Percentiles rank a stretch among this genome's conserved stretches.
Conservation (phyloP, 2,329 filamentous ascomycete genomes). For the Ophiostoma sp. region DNA sequence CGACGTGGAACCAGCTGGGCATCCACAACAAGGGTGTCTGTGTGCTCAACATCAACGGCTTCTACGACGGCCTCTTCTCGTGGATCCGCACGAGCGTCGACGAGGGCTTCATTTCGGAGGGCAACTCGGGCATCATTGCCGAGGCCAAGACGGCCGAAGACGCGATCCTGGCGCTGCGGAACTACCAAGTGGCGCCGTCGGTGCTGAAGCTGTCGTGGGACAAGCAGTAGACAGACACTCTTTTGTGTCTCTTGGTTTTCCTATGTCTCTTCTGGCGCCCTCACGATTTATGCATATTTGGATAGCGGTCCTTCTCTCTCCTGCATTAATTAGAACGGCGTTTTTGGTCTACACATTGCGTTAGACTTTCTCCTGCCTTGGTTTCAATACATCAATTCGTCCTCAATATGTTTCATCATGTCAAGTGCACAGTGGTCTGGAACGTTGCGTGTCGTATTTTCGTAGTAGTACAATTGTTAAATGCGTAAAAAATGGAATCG, state of each 20-base stretch:
- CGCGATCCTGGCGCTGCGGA: constrained; percentile 66
- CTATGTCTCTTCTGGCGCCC: background rate
- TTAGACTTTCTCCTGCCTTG: background rate
- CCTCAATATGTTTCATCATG: background rate
- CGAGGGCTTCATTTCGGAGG: constrained; percentile 72
- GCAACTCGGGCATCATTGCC: constrained; percentile 73
- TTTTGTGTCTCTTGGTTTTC: background rate
- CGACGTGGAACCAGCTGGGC: constrained; percentile 94
- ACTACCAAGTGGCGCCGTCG: constrained; percentile 74
- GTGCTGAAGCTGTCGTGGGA: constrained; percentile 83
- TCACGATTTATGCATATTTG: background rate
- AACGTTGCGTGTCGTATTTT: constrained; percentile 7
- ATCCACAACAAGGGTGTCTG: constrained; percentile 82
- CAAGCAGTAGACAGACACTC: constrained; percentile 49
- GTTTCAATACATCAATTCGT: background rate
- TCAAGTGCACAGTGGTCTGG: background rate
- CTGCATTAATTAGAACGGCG: constrained; percentile 16
- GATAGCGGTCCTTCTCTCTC: background rate
- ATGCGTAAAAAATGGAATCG: background rate
- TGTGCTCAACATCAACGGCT: constrained; percentile 83
- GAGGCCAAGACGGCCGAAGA: constrained; percentile 72
- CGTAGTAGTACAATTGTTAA: constrained; percentile 18
- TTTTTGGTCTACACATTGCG: background rate
- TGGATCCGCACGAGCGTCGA: constrained; percentile 78
- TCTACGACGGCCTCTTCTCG: constrained; percentile 81